Percentiles rank a stretch among this genome's conserved stretches.
Evolutionary conservation across 306 rosid species (phyloP).

Genomic region (Fragaria iinumae): DNA sequence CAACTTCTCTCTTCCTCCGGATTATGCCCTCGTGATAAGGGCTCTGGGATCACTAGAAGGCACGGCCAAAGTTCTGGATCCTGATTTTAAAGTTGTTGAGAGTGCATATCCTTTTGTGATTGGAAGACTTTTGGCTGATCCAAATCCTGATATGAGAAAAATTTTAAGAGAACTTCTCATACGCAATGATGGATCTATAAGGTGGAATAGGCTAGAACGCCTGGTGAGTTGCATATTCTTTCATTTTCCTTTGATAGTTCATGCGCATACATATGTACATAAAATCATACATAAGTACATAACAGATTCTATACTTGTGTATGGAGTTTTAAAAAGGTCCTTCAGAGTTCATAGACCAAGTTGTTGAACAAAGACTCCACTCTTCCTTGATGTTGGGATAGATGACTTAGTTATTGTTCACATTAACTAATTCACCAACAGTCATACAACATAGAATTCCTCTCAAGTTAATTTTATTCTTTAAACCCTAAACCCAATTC

Average conservation of each 20-base stretch:
- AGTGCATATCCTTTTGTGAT: constrained; percentile 92
- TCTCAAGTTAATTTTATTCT: neutral
- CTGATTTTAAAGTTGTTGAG: constrained; percentile 83
- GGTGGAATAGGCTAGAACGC: constrained; percentile 97
- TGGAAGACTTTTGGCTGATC: constrained; percentile 91
- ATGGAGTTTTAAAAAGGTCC: neutral
- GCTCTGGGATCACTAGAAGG: constrained; percentile 95
- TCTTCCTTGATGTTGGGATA: neutral
- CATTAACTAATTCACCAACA: neutral
- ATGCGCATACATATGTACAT: neutral
- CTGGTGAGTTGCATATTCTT: constrained; percentile 49
- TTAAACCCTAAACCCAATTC: neutral
- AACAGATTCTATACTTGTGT: neutral
- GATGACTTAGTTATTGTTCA: neutral
- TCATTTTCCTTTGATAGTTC: constrained; percentile 15
- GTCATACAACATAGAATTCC: neutral
- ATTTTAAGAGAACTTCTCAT: constrained; percentile 90
- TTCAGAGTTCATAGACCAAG: neutral
- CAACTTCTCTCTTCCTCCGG: constrained; percentile 90
- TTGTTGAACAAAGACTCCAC: neutral
- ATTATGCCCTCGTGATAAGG: constrained; percentile 93
- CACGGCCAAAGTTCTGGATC: constrained; percentile 93
- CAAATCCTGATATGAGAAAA: constrained; percentile 95
- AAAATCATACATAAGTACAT: neutral
- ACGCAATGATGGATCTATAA: constrained; percentile 75